phyloP scores from a whole-genome alignment of 2,329 filamentous ascomycete genomes.

The Monilinia aucupariae region DNA sequence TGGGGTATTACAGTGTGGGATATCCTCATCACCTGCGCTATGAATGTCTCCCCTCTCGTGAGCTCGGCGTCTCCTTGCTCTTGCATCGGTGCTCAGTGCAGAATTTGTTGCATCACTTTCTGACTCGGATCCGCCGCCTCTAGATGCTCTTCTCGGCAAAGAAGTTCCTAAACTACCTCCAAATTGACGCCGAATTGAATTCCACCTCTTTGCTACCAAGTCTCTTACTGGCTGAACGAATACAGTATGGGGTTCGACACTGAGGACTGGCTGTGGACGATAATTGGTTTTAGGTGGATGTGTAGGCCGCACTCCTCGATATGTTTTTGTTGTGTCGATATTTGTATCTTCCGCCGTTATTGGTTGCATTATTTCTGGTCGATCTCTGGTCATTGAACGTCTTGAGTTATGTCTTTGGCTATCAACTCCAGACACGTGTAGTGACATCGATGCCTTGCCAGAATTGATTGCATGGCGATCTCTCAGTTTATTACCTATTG shows the following conservation, averaged over 20 bases:
- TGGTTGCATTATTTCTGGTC: neutral
- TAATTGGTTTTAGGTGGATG: constrained; percentile 19
- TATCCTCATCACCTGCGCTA: constrained; percentile 27
- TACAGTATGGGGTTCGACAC: constrained; percentile 31
- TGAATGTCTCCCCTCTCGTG: constrained; percentile 32
- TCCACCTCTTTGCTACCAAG: constrained; percentile 32
- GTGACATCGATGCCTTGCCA: neutral
- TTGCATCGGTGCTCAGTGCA: constrained; percentile 24
- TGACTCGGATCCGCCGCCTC: constrained; percentile 14
- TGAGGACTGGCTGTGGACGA: constrained; percentile 26
- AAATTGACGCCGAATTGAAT: constrained; percentile 26
- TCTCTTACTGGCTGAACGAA: constrained; percentile 33
- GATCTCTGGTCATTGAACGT: neutral
- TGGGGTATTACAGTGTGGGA: constrained; percentile 27
- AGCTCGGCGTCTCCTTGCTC: constrained; percentile 26
- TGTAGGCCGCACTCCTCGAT: constrained; percentile 9
- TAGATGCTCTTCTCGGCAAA: constrained; percentile 19
- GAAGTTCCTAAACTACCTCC: constrained; percentile 27
- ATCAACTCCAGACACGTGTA: neutral
- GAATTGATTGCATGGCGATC: neutral
- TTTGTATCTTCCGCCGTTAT: constrained; percentile 5
- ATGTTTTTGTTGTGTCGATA: constrained; percentile 9
- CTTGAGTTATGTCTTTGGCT: neutral
- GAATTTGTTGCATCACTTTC: constrained; percentile 19
- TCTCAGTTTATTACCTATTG: neutral